These are phyloP conservation scores for Ophiostoma ips DNA, from an alignment of 2,329 filamentous ascomycete genomes.

Conservation along the genomic window DNA sequence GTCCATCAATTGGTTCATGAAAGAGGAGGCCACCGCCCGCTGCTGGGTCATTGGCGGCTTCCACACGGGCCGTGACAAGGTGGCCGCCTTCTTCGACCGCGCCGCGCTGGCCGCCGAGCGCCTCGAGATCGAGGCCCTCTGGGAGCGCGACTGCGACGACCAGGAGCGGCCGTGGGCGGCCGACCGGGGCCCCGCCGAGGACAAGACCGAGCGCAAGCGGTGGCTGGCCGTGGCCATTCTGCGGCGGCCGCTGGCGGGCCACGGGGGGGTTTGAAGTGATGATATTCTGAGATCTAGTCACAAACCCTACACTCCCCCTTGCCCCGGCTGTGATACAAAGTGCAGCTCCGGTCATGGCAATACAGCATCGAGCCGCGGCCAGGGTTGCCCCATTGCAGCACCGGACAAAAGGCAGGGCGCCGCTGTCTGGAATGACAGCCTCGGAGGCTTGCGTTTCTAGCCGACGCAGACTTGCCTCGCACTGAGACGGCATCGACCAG, in stretches of 20 bases:
- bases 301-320: too few species aligned
- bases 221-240: slow-evolving; percentile 53
- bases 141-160: slow-evolving; percentile 55
- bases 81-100: slow-evolving; percentile 49
- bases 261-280: too few species aligned
- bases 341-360: too few species aligned
- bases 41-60: slow-evolving; percentile 58
- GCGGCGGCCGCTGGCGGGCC: slow-evolving; percentile 6
- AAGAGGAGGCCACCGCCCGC: slow-evolving; percentile 12
- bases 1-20: slow-evolving; percentile 50
- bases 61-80: slow-evolving; percentile 53
- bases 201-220: slow-evolving; percentile 48
- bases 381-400: too few species aligned
- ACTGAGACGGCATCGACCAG: too few species aligned
- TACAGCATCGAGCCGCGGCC: too few species aligned
- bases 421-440: too few species aligned
- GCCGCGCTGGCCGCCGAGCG: slow-evolving; percentile 31
- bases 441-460: too few species aligned
- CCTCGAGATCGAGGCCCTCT: slow-evolving; percentile 50
- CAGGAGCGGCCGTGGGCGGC: slow-evolving; percentile 44
- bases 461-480: too few species aligned
- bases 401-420: too few species aligned
- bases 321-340: too few species aligned
- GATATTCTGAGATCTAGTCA: too few species aligned
- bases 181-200: slow-evolving; percentile 44